Conservation (phyloP, 805 yeast species). For the Lipomyces kockii region DNA sequence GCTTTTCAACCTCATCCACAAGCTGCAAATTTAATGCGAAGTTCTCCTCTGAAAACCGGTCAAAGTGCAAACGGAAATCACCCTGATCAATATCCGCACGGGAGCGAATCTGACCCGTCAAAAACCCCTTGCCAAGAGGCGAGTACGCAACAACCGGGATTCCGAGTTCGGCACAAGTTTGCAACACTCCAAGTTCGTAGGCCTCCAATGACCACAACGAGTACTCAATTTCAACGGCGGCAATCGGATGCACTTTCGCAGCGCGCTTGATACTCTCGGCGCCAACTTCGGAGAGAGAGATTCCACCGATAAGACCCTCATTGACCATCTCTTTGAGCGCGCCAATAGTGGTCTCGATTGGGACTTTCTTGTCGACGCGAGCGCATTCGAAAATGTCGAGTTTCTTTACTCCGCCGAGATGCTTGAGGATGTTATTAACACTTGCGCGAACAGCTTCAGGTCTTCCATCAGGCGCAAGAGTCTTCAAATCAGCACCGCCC, state of each 20-base stretch:
- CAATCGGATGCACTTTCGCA: constrained; percentile 56
- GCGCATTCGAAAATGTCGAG: constrained; percentile 72
- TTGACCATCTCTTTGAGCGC: constrained; percentile 63
- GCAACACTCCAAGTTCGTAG: constrained; percentile 63
- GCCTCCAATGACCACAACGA: constrained; percentile 72
- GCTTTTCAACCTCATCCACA: constrained; percentile 54
- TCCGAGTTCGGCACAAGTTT: constrained; percentile 58
- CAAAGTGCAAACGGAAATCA: constrained; percentile 59
- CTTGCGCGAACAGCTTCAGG: constrained; percentile 21
- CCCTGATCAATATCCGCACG: constrained; percentile 56
- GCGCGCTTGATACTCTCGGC: constrained; percentile 67
- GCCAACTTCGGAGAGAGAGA: constrained; percentile 75
- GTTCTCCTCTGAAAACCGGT: constrained; percentile 64
- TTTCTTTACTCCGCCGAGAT: constrained; percentile 49
- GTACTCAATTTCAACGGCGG: constrained; percentile 77
- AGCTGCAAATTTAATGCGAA: constrained; percentile 56
- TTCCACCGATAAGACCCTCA: constrained; percentile 68
- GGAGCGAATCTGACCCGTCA: constrained; percentile 64
- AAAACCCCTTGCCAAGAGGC: constrained; percentile 78
- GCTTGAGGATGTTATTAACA: constrained; percentile 36
- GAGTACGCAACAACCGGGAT: constrained; percentile 81
- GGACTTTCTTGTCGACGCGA: constrained; percentile 71
- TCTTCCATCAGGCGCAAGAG: constrained; percentile 48
- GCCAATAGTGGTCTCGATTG: constrained; percentile 62
- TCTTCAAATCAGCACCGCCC: constrained; percentile 54